A percentile compares a stretch with the other conserved stretches of the same genome.
Evolutionary conservation across 192 early-diverging fungal genomes (phyloP).

Genomic region (Lobosporangium transversale): DNA sequence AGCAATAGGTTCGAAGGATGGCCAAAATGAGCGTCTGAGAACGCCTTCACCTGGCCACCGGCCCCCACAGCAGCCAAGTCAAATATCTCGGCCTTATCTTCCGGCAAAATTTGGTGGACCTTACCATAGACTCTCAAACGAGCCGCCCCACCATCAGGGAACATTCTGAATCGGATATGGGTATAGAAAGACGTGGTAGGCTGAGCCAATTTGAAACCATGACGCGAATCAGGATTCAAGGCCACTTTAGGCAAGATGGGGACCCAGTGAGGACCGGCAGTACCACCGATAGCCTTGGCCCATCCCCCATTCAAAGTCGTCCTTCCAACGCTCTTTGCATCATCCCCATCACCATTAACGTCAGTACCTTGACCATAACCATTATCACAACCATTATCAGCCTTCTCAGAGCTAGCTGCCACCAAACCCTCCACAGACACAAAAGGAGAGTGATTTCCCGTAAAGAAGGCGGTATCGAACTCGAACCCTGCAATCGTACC

Average conservation of each 20-base stretch:
- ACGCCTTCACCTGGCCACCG: slow-evolving; percentile 67
- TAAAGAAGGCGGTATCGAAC: slow-evolving; percentile 91
- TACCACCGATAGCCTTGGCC: slow-evolving; percentile 1
- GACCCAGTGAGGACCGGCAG: too few species aligned
- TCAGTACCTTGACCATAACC: not conserved
- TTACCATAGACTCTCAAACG: slow-evolving; percentile 81
- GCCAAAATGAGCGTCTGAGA: slow-evolving; percentile 88
- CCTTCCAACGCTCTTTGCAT: not conserved
- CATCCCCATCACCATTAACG: slow-evolving; percentile 4
- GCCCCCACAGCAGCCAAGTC: slow-evolving; percentile 77
- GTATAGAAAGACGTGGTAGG: slow-evolving; percentile 63
- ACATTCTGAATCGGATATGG: slow-evolving; percentile 78
- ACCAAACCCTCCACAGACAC: slow-evolving; percentile 80
- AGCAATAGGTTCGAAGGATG: slow-evolving; percentile 81
- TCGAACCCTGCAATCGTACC: slow-evolving; percentile 85
- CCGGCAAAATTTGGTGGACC: slow-evolving; percentile 64
- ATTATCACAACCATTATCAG: not conserved
- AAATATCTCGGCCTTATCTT: slow-evolving; percentile 56
- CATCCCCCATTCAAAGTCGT: slow-evolving; percentile 19
- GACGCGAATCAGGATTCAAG: slow-evolving; percentile 76
- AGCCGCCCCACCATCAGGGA: slow-evolving; percentile 82
- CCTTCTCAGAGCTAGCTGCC: not conserved
- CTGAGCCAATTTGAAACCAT: slow-evolving; percentile 66
- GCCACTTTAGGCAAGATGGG: slow-evolving; percentile 75
- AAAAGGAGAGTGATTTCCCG: slow-evolving; percentile 90